A percentile compares a stretch with the other conserved stretches of the same genome.
phyloP scores from a whole-genome alignment of 257 asterid genomes.

The Thymus quinquecostatus region DNA sequence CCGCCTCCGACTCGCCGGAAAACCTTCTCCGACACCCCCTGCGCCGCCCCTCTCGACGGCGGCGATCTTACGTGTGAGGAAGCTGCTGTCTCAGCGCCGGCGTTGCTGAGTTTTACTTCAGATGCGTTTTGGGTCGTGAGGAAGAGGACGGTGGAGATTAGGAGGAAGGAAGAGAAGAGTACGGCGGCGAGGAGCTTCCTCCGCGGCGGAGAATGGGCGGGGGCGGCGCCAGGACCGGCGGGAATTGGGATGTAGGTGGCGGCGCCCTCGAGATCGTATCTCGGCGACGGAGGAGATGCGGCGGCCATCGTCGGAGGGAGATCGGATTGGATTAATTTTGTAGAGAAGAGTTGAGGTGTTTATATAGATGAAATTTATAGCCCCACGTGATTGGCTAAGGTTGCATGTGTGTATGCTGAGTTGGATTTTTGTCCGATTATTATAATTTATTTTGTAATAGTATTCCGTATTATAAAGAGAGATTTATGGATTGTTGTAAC shows the following conservation, averaged over 20 bases:
- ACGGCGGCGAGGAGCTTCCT: conserved; percentile 41
- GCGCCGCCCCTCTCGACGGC: conserved; percentile 63
- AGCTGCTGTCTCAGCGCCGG: no score
- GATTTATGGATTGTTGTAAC: background rate
- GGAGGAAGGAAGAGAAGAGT: conserved; percentile 43
- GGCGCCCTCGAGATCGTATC: conserved; percentile 43
- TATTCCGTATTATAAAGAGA: no score
- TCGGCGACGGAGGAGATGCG: conserved; percentile 8
- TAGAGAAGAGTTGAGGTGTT: background rate
- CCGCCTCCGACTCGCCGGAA: conserved; percentile 43
- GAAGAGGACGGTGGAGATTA: conserved; percentile 34
- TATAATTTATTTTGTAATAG: no score
- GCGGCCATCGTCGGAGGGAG: conserved; percentile 32
- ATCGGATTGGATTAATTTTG: background rate
- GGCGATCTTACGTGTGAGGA: background rate
- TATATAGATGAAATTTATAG: background rate
- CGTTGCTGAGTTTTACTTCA: conserved; percentile 22
- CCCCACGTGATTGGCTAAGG: conserved; percentile 24
- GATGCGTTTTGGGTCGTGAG: conserved; percentile 20
- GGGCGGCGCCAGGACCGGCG: background rate
- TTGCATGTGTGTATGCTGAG: conserved; percentile 25
- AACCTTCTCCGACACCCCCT: conserved; percentile 77
- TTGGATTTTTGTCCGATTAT: conserved; percentile 23
- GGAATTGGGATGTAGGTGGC: conserved; percentile 42
- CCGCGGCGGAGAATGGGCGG: conserved; percentile 30